phyloP scores from a whole-genome alignment of 1,284 basidiomycete genomes.

The Malassezia obtusa region DNA sequence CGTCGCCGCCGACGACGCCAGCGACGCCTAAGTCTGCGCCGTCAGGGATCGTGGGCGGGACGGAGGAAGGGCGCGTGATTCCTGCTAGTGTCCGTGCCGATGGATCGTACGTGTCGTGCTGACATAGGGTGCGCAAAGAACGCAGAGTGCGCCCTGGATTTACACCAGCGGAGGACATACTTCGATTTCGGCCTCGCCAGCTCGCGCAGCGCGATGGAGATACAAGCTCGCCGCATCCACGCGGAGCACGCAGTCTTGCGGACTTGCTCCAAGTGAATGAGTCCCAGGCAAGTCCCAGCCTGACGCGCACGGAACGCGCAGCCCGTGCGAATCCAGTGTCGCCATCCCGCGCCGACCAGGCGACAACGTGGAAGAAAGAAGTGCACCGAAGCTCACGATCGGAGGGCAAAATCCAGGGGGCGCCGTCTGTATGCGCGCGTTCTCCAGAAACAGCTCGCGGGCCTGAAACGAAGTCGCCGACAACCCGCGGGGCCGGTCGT shows the following conservation, averaged over 20 bases:
- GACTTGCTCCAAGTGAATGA: neutral
- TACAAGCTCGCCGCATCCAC: neutral
- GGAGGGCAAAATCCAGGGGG: too few relatives aligned
- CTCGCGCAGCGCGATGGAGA: neutral
- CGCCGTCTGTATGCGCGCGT: too few relatives aligned
- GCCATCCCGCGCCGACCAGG: neutral
- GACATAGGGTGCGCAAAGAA: slow-evolving; percentile 13
- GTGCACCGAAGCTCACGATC: neutral
- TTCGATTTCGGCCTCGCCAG: slow-evolving; percentile 9
- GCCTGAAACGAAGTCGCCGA: too few relatives aligned
- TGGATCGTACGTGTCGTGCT: slow-evolving; percentile 15
- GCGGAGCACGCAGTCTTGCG: neutral
- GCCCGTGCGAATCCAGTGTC: neutral
- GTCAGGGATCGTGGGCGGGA: slow-evolving; percentile 12
- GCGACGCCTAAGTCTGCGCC: slow-evolving; percentile 1
- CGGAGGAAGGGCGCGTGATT: neutral
- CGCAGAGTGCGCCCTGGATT: slow-evolving; percentile 13
- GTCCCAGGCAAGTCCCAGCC: neutral
- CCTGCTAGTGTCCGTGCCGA: slow-evolving; percentile 15
- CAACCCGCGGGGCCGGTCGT: too few relatives aligned
- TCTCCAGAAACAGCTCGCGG: too few relatives aligned
- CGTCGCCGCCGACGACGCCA: neutral
- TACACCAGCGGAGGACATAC: slow-evolving; percentile 11
- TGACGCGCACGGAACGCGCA: neutral
- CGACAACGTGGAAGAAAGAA: neutral